A percentile compares a stretch with the other conserved stretches of the same genome.
These are phyloP conservation scores for Thelonectria blattea DNA, from an alignment of 2,329 filamentous ascomycete species.

Conservation along the genomic window DNA sequence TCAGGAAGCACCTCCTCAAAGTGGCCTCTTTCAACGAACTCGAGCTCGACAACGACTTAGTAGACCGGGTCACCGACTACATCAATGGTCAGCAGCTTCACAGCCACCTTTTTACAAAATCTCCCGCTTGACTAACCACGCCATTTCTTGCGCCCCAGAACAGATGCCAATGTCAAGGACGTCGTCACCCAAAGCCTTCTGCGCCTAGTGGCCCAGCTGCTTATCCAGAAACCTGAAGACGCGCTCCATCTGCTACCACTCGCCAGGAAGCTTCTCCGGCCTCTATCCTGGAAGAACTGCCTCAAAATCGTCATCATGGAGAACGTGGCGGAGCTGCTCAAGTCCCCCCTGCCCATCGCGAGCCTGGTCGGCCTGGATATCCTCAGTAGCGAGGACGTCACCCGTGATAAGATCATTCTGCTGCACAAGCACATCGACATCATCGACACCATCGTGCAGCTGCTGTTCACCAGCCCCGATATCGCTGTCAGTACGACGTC, in stretches of 20 bases:
- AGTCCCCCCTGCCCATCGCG: slow-evolving; percentile 60
- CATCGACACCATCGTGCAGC: slow-evolving; percentile 53
- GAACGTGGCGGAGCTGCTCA: slow-evolving; percentile 58
- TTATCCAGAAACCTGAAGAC: slow-evolving; percentile 57
- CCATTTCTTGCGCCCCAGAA: no score
- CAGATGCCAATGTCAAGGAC: no score
- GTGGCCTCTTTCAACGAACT: no score
- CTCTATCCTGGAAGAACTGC: slow-evolving; percentile 58
- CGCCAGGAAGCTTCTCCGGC: slow-evolving; percentile 61
- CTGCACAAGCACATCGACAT: slow-evolving; percentile 57
- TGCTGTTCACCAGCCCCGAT: slow-evolving; percentile 60
- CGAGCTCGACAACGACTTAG: no score
- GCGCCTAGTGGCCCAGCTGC: slow-evolving; percentile 58
- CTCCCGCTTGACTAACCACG: not conserved
- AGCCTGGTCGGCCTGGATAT: slow-evolving; percentile 64
- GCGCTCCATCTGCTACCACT: slow-evolving; percentile 58
- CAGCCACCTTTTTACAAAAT: no score
- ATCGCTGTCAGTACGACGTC: slow-evolving; percentile 63
- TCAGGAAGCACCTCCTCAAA: no score
- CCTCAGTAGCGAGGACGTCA: slow-evolving; percentile 59
- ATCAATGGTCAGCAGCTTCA: no score
- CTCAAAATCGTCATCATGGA: slow-evolving; percentile 59
- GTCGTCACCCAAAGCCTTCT: slow-evolving; percentile 61
- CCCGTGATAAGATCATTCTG: slow-evolving; percentile 55
- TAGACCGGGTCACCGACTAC: no score